These are phyloP conservation scores for Naganishia sp. DNA, from an alignment of 1,284 basidiomycete species.

Conservation along the genomic window DNA sequence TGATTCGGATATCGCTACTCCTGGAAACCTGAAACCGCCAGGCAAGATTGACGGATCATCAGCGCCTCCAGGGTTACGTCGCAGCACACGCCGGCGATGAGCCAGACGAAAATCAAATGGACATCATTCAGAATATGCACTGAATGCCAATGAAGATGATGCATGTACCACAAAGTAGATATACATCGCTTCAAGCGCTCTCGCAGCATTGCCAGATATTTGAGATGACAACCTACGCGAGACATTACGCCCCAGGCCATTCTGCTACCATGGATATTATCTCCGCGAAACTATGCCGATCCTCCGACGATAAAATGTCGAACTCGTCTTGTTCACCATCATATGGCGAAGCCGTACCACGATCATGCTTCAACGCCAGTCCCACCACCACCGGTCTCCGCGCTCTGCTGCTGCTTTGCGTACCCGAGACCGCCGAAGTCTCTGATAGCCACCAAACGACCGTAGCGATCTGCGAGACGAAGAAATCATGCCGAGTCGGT, in stretches of 20 bases:
- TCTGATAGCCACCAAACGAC: slow-evolving; percentile 68
- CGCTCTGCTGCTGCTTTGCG: slow-evolving; percentile 8
- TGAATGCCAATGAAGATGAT: too few relatives aligned
- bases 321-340: slow-evolving; percentile 34
- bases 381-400: slow-evolving; percentile 49
- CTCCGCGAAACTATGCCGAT: slow-evolving; percentile 62
- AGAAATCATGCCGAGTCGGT: slow-evolving; percentile 74
- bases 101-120: background rate
- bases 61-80: background rate
- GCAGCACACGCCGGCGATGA: background rate
- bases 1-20: background rate
- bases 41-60: background rate
- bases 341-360: background rate
- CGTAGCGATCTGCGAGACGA: slow-evolving; percentile 80
- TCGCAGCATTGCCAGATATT: background rate
- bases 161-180: too few relatives aligned
- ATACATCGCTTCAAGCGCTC: background rate
- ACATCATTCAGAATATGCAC: too few relatives aligned
- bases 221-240: background rate
- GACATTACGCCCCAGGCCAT: slow-evolving; percentile 40
- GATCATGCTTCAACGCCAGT: slow-evolving; percentile 36
- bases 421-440: slow-evolving; percentile 42
- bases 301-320: slow-evolving; percentile 29
- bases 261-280: slow-evolving; percentile 68
- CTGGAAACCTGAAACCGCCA: background rate